These are phyloP conservation scores for Fusarium sp. DNA, from an alignment of 2,329 filamentous ascomycete species.

Conservation along the genomic window DNA sequence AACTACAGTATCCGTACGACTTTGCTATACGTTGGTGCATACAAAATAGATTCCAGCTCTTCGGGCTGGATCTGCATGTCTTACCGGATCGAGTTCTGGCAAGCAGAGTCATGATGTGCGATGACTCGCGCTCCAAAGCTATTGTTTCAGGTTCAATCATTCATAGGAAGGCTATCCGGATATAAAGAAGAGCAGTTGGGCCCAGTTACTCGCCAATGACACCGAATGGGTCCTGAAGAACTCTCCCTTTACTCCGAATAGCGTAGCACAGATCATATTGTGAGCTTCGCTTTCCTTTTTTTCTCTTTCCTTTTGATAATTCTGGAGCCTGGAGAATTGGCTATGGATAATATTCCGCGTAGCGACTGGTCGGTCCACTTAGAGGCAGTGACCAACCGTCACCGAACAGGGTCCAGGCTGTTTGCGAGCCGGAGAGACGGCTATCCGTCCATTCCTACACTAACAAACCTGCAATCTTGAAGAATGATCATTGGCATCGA, in stretches of 20 bases:
- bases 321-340: not conserved
- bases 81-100: slow-evolving; percentile 17
- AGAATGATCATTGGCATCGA: not conserved
- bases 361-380: slow-evolving; percentile 3
- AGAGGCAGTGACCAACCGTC: slow-evolving; percentile 10
- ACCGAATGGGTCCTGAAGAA: not conserved
- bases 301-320: not conserved
- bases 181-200: not conserved
- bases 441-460: slow-evolving; percentile 2
- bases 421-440: slow-evolving; percentile 8
- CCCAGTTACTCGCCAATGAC: not conserved
- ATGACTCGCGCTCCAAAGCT: not conserved
- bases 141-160: slow-evolving; percentile 18
- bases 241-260: slow-evolving; percentile 1
- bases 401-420: slow-evolving; percentile 17
- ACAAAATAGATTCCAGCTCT: not conserved
- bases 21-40: slow-evolving; percentile 7
- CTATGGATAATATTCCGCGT: not conserved
- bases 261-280: not conserved
- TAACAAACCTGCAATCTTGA: slow-evolving; percentile 14
- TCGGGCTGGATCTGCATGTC: slow-evolving; percentile 3
- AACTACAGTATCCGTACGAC: slow-evolving; percentile 6
- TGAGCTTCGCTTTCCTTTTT: not conserved
- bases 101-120: slow-evolving; percentile 4
- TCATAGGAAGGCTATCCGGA: not conserved